Evolutionary conservation across 2,329 filamentous ascomycete genomes (phyloP).

Genomic region (Xylariaceae sp.): DNA sequence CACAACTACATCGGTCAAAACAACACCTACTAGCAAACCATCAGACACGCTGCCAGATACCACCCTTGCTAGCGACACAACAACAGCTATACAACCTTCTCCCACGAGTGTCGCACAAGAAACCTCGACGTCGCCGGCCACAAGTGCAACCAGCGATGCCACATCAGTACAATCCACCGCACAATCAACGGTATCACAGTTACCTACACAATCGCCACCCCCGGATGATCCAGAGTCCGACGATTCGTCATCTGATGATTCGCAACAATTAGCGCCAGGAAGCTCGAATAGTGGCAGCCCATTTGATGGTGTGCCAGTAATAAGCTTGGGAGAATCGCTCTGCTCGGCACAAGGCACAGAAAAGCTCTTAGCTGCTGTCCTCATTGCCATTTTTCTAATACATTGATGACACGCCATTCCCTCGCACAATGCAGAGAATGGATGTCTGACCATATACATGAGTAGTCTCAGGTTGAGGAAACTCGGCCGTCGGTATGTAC

Average conservation of each 20-base stretch:
- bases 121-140: slow-evolving; percentile 3
- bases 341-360: slow-evolving; percentile 5
- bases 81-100: slow-evolving; percentile 13
- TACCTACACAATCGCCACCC: slow-evolving; percentile 11
- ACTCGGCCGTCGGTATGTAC: neutral
- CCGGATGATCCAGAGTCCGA: neutral
- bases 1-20: slow-evolving; percentile 7
- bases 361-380: slow-evolving; percentile 8
- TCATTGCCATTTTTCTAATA: slow-evolving; percentile 11
- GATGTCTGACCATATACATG: slow-evolving; percentile 11
- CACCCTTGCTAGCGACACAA: slow-evolving; percentile 4
- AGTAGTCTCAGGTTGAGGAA: slow-evolving; percentile 10
- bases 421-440: neutral
- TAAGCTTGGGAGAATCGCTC: slow-evolving; percentile 1
- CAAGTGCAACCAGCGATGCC: slow-evolving; percentile 2
- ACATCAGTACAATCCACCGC: slow-evolving; percentile 12
- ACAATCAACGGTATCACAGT: slow-evolving; percentile 12
- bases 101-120: slow-evolving; percentile 2
- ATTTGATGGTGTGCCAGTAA: slow-evolving; percentile 17
- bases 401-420: slow-evolving; percentile 5
- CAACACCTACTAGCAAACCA: slow-evolving; percentile 3
- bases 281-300: slow-evolving; percentile 20
- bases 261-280: slow-evolving; percentile 8
- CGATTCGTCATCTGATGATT: neutral
- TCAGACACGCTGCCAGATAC: slow-evolving; percentile 4